These are phyloP conservation scores for Pichia nakasei DNA, from an alignment of 805 yeast species.

Conservation along the genomic window DNA sequence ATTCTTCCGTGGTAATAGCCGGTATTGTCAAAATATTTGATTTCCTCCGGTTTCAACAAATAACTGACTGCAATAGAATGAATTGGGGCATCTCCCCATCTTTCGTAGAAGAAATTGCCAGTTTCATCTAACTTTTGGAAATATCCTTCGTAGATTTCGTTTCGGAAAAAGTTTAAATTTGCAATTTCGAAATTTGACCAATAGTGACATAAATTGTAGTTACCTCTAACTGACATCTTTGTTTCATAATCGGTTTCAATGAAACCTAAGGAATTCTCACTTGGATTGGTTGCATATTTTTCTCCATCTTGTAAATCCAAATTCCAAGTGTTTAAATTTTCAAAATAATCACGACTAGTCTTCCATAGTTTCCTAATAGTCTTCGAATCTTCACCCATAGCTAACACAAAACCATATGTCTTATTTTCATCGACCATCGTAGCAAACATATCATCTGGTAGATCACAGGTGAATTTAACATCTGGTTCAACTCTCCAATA, in stretches of 20 bases:
- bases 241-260: constrained; percentile 35
- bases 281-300: constrained; percentile 25
- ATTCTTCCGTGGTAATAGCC: constrained; percentile 52
- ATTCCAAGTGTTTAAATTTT: constrained; percentile 11
- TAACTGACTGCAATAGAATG: constrained; percentile 58
- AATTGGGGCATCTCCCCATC: constrained; percentile 78
- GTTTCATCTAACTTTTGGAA: constrained; percentile 49
- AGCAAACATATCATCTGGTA: constrained; percentile 39
- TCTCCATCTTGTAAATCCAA: constrained; percentile 3
- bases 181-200: constrained; percentile 68
- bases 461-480: constrained; percentile 40
- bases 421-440: constrained; percentile 39
- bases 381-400: constrained; percentile 38
- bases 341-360: constrained; percentile 34
- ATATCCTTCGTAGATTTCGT: constrained; percentile 43
- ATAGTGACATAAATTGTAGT: constrained; percentile 48
- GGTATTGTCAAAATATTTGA: constrained; percentile 53
- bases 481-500: constrained; percentile 56
- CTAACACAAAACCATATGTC: constrained; percentile 41
- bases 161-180: constrained; percentile 46
- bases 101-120: constrained; percentile 65
- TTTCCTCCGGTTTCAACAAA: constrained; percentile 36
- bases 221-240: constrained; percentile 31
- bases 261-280: constrained; percentile 35
- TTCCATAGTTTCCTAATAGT: constrained; percentile 45